phyloP scores from a whole-genome alignment of 2,329 filamentous ascomycete genomes.

The Penicillium frequentans region DNA sequence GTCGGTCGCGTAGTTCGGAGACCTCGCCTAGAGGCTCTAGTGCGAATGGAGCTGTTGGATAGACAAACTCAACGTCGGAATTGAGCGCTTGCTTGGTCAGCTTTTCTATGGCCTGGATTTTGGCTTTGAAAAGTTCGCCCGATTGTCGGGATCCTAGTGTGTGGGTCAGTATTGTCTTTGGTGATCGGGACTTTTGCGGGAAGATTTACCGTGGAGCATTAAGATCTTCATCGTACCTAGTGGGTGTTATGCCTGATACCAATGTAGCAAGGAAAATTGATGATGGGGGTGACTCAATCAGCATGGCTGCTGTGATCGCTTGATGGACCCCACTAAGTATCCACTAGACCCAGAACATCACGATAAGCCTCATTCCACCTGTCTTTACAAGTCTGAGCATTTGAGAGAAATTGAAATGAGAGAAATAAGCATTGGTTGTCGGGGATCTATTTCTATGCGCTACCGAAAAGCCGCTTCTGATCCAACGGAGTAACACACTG shows the following conservation, averaged over 20 bases:
- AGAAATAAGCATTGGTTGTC: background rate
- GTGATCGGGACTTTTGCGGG: background rate
- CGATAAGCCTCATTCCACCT: no score
- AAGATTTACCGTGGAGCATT: conserved; percentile 2
- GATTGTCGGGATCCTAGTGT: conserved; percentile 8
- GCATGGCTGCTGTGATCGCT: background rate
- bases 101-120: conserved; percentile 7
- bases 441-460: no score
- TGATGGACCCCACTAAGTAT: no score
- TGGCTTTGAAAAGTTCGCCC: conserved; percentile 8
- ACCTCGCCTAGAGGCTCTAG: background rate
- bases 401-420: background rate
- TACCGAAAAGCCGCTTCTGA: no score
- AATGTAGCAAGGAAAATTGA: background rate
- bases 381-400: no score
- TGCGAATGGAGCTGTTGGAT: conserved; percentile 6
- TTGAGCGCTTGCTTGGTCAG: background rate
- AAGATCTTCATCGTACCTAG: conserved; percentile 4
- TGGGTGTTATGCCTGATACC: background rate
- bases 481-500: background rate
- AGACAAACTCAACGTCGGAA: background rate
- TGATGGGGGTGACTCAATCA: background rate
- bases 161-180: background rate
- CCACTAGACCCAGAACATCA: no score
- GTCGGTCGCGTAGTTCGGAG: conserved; percentile 1